Conservation (phyloP, 805 yeast species). For the Myxozyma monticola region DNA sequence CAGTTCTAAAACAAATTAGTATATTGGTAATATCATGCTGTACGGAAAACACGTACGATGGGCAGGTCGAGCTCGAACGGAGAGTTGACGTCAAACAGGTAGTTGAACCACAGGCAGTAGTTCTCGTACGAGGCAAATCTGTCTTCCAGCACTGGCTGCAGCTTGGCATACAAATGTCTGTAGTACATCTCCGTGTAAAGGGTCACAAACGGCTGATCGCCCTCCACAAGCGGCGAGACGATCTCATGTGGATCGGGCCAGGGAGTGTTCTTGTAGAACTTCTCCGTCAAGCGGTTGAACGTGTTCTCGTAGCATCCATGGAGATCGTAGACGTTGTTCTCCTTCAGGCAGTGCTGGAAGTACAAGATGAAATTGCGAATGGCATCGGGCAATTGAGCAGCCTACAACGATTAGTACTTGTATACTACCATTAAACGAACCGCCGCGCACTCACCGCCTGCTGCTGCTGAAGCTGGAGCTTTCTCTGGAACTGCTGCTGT, state of each 20-base stretch:
- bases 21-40: not conserved
- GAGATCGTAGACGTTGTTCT: slow-evolving; percentile 47
- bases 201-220: slow-evolving; percentile 48
- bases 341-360: slow-evolving; percentile 46
- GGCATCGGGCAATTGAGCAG: slow-evolving; percentile 45
- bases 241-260: slow-evolving; percentile 51
- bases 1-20: slow-evolving; percentile 37
- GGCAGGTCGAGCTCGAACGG: slow-evolving; percentile 51
- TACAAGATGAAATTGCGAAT: slow-evolving; percentile 46
- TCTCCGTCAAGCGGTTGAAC: slow-evolving; percentile 49
- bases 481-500: slow-evolving; percentile 36
- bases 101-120: slow-evolving; percentile 51
- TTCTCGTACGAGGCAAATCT: slow-evolving; percentile 51
- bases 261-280: slow-evolving; percentile 44
- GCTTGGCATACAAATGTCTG: slow-evolving; percentile 50
- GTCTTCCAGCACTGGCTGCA: slow-evolving; percentile 47
- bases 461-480: slow-evolving; percentile 34
- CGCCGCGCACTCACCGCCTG: slow-evolving; percentile 19
- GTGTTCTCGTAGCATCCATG: slow-evolving; percentile 48
- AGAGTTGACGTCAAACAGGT: slow-evolving; percentile 47
- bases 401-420: slow-evolving; percentile 15
- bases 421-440: not conserved
- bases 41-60: slow-evolving; percentile 28
- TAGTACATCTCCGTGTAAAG: slow-evolving; percentile 53
- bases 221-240: slow-evolving; percentile 46